phyloP scores from a whole-genome alignment of 225 moss, liverwort and hornwort species.

The Rhytidiadelphus loreus region DNA sequence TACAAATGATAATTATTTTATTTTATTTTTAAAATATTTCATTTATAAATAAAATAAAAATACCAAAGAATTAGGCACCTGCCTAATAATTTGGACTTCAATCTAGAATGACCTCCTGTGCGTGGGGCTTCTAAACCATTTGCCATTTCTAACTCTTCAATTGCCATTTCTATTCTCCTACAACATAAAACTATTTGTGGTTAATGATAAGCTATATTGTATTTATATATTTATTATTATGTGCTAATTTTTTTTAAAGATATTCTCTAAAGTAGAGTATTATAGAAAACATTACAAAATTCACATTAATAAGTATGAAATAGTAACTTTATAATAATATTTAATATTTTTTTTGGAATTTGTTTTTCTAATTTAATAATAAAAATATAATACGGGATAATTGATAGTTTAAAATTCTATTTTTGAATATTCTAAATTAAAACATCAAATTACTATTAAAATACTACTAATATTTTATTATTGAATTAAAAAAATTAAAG shows the following conservation, averaged over 20 bases:
- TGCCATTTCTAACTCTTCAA: conserved; percentile 17
- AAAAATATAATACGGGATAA: not conserved
- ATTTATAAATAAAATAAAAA: no score
- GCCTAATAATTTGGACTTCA: conserved; percentile 18
- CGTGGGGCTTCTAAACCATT: conserved; percentile 25
- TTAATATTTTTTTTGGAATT: fast-evolving
- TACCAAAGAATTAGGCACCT: not conserved
- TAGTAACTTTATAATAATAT: no score
- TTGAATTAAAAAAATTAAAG: not conserved
- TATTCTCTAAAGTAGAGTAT: not conserved
- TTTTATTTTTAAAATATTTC: no score
- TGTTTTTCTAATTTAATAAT: fast-evolving
- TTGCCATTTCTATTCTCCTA: conserved; percentile 13
- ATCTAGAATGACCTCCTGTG: not conserved
- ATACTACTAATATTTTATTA: no score
- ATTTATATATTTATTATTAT: no score
- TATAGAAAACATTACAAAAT: not conserved
- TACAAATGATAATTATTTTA: not conserved
- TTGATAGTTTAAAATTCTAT: not conserved
- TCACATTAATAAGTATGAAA: no score
- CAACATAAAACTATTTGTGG: not conserved
- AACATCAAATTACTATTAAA: not conserved
- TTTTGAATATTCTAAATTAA: not conserved
- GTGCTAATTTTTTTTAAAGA: not conserved
- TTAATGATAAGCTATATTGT: not conserved